Base-by-base conservation (phyloP, 129 eudicot species). In the Arctium lappa region DNA sequence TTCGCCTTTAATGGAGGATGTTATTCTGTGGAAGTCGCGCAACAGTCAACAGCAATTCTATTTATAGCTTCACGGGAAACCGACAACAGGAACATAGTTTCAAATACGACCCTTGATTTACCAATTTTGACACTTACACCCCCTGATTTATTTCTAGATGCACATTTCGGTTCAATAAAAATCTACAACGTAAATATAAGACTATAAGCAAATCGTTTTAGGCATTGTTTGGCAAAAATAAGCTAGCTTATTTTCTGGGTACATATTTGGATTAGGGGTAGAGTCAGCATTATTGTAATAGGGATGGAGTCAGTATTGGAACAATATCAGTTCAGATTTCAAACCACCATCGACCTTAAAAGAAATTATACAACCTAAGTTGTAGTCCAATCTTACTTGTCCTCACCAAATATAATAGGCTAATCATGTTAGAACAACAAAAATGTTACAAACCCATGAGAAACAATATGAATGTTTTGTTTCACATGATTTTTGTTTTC, bases 41-140 rank as follows among this genome's bases (percentile, higher is more conserved):
- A 36, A 82, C 75, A 82, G 85, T 82, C 85, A 40, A 40, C 63
- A n/a, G 46, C 39, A 68, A 82, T 75, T 66, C 66, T 82, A 62
- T 18, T 65, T 75, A 40, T 74, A 82, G 36, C 79, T 81, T 81
- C 74, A 73, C 72, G 72, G 71, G 84, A 72, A 72, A 72, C 40
- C 62, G 65, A 40, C 44, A 27, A 33, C 8, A 30, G 32, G 39
- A 37, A 60, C n/a, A 81, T 38, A 73, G 2, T 73, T 13, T 60
- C 8, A 73, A 1, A 37, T 27, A 3, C 5, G 16, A 11, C 72
- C 46, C 65, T 3, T 60, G 37, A 38, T 42, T 60, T 73, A 38
- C 0, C 1, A 81, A 0, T 4, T 72, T 37, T 73, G 31, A 56
- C 84, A 29, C 31, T 56, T 71, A n/a, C 29, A 27, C 60, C 46